phyloP scores from a whole-genome alignment of 1,139 yeast species.

The Suhomyces bribrorum region DNA sequence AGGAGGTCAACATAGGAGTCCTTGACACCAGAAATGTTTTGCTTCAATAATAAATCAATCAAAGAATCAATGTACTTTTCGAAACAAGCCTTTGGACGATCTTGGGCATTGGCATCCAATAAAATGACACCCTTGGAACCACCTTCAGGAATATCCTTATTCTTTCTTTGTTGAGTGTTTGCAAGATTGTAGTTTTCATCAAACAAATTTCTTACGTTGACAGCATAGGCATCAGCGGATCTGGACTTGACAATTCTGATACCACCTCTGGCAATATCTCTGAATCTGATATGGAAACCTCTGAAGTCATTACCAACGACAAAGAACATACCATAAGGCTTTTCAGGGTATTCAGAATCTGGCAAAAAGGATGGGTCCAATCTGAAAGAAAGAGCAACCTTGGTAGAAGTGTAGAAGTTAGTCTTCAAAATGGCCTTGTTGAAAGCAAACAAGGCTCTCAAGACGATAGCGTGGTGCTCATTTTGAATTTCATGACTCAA shows the following conservation, averaged over 20 bases:
- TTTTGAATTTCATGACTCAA: conserved; percentile 76
- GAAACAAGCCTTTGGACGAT: conserved; percentile 81
- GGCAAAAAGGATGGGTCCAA: conserved; percentile 87
- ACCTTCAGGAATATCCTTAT: conserved; percentile 98
- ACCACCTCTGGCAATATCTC: conserved; percentile 98
- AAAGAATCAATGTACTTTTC: conserved; percentile 91
- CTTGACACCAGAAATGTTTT: conserved; percentile 71
- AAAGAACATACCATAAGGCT: conserved; percentile 92
- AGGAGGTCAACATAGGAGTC: conserved; percentile 85
- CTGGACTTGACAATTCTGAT: conserved; percentile 92
- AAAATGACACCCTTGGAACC: conserved; percentile 97
- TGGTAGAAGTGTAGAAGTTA: conserved; percentile 89
- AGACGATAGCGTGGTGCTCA: conserved; percentile 74
- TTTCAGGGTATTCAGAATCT: conserved; percentile 81
- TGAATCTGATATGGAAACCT: conserved; percentile 95
- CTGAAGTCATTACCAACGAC: conserved; percentile 96
- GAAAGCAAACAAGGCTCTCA: conserved; percentile 80
- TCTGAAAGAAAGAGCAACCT: conserved; percentile 93
- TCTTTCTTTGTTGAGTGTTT: conserved; percentile 92
- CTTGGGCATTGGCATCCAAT: conserved; percentile 80
- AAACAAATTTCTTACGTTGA: conserved; percentile 83
- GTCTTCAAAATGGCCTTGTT: conserved; percentile 89
- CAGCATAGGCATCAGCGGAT: conserved; percentile 80
- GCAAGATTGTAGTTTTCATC: conserved; percentile 97
- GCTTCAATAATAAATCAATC: conserved; percentile 81